phyloP scores from a whole-genome alignment of 495 filamentous ascomycete genomes.

The Penicillium paxilli region DNA sequence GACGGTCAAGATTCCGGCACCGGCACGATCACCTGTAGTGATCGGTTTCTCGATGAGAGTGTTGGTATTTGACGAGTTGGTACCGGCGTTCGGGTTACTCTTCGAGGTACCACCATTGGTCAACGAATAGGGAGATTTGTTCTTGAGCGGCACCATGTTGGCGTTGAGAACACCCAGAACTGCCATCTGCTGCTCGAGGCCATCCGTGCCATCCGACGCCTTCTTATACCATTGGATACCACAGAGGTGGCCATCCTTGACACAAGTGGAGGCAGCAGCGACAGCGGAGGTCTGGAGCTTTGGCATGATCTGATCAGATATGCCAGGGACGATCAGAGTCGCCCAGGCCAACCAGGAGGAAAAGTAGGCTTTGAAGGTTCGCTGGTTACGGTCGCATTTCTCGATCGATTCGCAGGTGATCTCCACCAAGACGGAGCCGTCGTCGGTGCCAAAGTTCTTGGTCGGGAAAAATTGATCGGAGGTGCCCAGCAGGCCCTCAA shows the following conservation, averaged over 20 bases:
- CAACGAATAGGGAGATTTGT: slow-evolving; percentile 52
- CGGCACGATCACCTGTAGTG: slow-evolving; percentile 58
- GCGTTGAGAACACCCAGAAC: slow-evolving; percentile 58
- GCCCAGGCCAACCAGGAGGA: slow-evolving; percentile 68
- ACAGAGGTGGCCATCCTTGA: slow-evolving; percentile 47
- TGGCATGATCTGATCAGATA: slow-evolving; percentile 53
- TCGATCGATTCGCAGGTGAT: slow-evolving; percentile 65
- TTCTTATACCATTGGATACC: slow-evolving; percentile 52
- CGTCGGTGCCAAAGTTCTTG: slow-evolving; percentile 43
- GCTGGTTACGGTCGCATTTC: slow-evolving; percentile 70
- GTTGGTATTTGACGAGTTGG: slow-evolving; percentile 20
- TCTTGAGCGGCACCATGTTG: slow-evolving; percentile 48
- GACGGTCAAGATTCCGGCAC: slow-evolving; percentile 65
- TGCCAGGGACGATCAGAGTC: slow-evolving; percentile 66
- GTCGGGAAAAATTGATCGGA: slow-evolving; percentile 51
- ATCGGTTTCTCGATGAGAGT: slow-evolving; percentile 38
- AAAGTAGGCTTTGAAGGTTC: slow-evolving; percentile 74
- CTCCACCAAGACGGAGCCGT: slow-evolving; percentile 61
- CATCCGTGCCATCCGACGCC: slow-evolving; percentile 47
- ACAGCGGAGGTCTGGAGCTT: slow-evolving; percentile 60
- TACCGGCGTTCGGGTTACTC: slow-evolving; percentile 60
- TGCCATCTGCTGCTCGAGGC: slow-evolving; percentile 60
- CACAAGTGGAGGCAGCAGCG: slow-evolving; percentile 57
- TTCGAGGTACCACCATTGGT: slow-evolving; percentile 65
- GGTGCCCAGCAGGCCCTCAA: slow-evolving; percentile 56